These are phyloP conservation scores for Fomitopsis betulina DNA, from an alignment of 1,284 basidiomycete species.

Conservation along the genomic window DNA sequence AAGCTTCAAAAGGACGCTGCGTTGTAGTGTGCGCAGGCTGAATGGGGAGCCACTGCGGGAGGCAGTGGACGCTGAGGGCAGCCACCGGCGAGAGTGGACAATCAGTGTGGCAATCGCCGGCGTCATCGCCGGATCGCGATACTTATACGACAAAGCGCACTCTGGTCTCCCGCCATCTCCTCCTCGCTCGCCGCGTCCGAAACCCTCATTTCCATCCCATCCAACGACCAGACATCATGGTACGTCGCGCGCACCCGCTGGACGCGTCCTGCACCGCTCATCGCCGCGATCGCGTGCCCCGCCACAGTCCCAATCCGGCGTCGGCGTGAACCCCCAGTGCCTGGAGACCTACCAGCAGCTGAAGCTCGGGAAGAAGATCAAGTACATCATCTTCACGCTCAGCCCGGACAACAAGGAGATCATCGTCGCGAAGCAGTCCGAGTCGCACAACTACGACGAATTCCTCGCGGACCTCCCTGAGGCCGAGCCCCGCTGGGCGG, in stretches of 20 bases:
- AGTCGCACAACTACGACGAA: conserved; percentile 57
- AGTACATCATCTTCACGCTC: conserved; percentile 86
- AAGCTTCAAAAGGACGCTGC: not conserved
- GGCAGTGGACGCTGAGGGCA: not conserved
- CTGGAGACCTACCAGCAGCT: conserved; percentile 66
- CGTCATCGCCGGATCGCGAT: conserved; percentile 25
- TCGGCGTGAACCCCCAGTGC: conserved; percentile 59
- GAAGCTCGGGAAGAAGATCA: conserved; percentile 80
- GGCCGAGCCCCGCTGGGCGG: conserved; percentile 80
- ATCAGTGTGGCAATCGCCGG: conserved; percentile 30
- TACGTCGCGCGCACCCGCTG: conserved; percentile 10
- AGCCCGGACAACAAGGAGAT: conserved; percentile 69
- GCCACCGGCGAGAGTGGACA: conserved; percentile 18
- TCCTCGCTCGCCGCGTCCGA: conserved; percentile 11
- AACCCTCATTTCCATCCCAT: conserved; percentile 12
- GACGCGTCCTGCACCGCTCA: conserved; percentile 15
- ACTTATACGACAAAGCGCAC: conserved; percentile 13
- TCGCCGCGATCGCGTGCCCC: conserved; percentile 5
- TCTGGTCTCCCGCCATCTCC: conserved; percentile 2
- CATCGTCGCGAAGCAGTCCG: conserved; percentile 62
- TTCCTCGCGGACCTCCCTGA: conserved; percentile 80
- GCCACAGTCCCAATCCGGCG: conserved; percentile 61
- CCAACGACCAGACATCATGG: conserved; percentile 19
- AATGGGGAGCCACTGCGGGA: not conserved
- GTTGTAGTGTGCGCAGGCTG: not conserved